Conservation (phyloP, 2,329 filamentous ascomycete species). For the Sporothrix pseudoabietina region DNA sequence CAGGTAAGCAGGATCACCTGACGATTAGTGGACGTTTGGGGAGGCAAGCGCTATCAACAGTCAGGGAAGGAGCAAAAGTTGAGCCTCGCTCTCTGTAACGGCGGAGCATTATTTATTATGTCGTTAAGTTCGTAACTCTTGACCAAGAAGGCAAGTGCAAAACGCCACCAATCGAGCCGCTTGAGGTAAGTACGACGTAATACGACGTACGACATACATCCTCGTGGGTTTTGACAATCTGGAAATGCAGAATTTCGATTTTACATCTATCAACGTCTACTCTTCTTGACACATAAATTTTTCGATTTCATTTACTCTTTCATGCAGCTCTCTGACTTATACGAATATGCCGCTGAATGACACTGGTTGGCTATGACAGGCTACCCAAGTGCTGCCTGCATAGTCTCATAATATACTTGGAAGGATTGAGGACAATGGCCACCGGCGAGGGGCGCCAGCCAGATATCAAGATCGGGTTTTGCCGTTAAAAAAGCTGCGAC, state of each 20-base stretch:
- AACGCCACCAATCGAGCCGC: not conserved
- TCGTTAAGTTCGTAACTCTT: too few species aligned
- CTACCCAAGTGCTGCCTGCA: conserved; percentile 7
- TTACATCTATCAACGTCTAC: too few species aligned
- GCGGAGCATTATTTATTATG: too few species aligned
- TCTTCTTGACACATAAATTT: not conserved
- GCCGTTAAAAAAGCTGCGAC: too few species aligned
- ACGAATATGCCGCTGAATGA: not conserved
- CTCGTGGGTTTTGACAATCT: not conserved
- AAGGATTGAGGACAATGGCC: not conserved
- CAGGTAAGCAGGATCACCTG: conserved; percentile 26
- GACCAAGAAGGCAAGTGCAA: conserved; percentile 11
- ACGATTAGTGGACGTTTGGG: not conserved
- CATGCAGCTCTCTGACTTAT: conserved; percentile 12
- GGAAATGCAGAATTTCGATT: not conserved
- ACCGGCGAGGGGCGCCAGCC: too few species aligned
- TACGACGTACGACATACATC: too few species aligned
- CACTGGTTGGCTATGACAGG: not conserved
- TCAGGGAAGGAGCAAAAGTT: not conserved
- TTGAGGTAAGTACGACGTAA: not conserved
- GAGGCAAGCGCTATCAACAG: not conserved
- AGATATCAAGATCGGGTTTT: too few species aligned
- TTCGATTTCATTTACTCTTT: not conserved
- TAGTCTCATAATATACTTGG: not conserved
- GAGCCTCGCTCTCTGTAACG: not conserved